Evolutionary conservation across 2,329 filamentous ascomycete species (phyloP).

Genomic region (Pseudocercospora ulei): DNA sequence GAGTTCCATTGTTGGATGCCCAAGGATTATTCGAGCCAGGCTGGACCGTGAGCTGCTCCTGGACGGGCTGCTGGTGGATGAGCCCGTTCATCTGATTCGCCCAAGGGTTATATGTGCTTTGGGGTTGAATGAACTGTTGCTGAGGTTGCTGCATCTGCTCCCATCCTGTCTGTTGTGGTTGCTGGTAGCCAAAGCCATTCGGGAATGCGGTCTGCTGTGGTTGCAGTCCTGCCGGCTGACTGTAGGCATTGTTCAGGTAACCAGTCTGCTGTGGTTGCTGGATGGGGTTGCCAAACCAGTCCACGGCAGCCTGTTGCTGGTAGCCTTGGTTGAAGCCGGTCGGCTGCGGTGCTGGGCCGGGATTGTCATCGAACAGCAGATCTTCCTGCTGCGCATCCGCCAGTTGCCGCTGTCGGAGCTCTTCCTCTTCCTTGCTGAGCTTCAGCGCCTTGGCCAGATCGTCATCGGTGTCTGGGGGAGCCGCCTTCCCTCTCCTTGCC

Average conservation of each 20-base stretch:
- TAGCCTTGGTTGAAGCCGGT: constrained; percentile 96
- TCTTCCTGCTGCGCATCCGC: constrained; percentile 70
- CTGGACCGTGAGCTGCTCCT: constrained; percentile 55
- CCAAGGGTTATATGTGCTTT: constrained; percentile 50
- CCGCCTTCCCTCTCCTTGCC: constrained; percentile 55
- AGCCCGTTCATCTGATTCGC: constrained; percentile 46
- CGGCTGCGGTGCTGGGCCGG: constrained; percentile 54
- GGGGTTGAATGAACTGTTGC: constrained; percentile 47
- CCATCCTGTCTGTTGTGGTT: constrained; percentile 58
- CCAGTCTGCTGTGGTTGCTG: constrained; percentile 53
- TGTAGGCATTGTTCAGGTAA: constrained; percentile 58
- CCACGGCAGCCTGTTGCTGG: constrained; percentile 89
- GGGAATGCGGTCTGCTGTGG: constrained; percentile 55
- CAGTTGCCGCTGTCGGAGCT: constrained; percentile 70
- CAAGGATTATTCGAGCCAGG: constrained; percentile 92
- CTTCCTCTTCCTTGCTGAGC: constrained; percentile 89
- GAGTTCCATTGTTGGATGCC: constrained; percentile 52
- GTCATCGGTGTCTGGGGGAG: constrained; percentile 55
- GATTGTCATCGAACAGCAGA: constrained; percentile 76
- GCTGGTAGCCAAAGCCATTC: constrained; percentile 54
- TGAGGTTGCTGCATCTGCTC: constrained; percentile 50
- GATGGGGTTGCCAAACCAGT: constrained; percentile 94
- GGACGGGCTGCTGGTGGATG: constrained; percentile 44
- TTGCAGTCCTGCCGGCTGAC: constrained; percentile 67
- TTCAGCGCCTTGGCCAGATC: constrained; percentile 91